Base-by-base conservation (phyloP, 2,329 filamentous ascomycete species). In the Scedosporium boydii region DNA sequence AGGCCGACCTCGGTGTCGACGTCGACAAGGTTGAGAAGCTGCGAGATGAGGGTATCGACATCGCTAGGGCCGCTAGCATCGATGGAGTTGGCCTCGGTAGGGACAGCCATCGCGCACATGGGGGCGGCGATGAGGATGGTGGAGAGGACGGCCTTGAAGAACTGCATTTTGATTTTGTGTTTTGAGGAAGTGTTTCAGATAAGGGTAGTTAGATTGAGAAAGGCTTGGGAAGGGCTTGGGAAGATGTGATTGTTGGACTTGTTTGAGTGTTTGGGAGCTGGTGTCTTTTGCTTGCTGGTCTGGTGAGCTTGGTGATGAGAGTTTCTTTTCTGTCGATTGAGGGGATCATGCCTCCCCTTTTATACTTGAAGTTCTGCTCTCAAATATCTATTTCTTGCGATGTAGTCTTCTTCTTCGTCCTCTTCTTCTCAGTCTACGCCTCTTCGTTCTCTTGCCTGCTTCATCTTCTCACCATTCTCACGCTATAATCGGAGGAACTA, bases 191-290 rank as follows among this genome's bases (percentile, higher is more conserved):
- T 58, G 27, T 18, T 51, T 58, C 23, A 4, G 56, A 29, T 16
- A 16, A n/a, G 53, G 16, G 10, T 7, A n/a, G n/a, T 26, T 3
- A 6, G 34, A 9, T 38, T 38, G 34, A 38, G 34, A 38, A 38
- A 38, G 29, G 29, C 29, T 34, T 34, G 29, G 7, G 29, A 34
- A 34, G 10, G 34, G 34, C 34, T 38, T 38, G 34, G 10, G 34
- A 38, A 38, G 34, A 38, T 38, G 34, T 38, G 10, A 38, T 38
- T 38, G 34, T 38, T 38, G 34, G 10, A 14, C 2, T 29, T 29
- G 18, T 57, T 27, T 5, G 18, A 12, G 53, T 57, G 12, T 14
- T 57, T 78, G 66, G 23, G 53, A n/a, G 26, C 14, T 34, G 18
- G 6, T 57, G 53, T 57, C 34, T 57, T 38, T 38, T 14, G 34